Evolutionary conservation across 345 rosid species (phyloP), one percentile per base, ranked within the genome.

Genomic region (Populus tremula): DNA sequence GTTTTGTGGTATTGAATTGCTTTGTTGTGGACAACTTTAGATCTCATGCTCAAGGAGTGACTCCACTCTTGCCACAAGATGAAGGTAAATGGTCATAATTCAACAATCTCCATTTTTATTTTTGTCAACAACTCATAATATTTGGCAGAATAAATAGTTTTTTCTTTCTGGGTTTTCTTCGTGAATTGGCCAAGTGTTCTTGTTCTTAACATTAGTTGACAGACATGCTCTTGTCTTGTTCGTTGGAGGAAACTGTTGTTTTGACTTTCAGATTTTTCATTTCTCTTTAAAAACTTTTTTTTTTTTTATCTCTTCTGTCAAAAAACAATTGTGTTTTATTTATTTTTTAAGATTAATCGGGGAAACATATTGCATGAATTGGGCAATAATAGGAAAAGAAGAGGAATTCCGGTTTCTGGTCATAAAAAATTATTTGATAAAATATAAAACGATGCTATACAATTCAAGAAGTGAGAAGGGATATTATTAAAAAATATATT

Each of bases 81-180:
- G 96, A 91, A 90, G 96, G 96, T 90, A 59, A 59, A 12, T 3
- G 63, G 27, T n/a, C 12, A 21, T 18, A 0, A 6, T 53, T 53
- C 59, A 10, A 59, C 25, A n/a, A 59, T 59, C 63, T 10, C 25
- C 8, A 16, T 49, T 10, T 69, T 13, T 25, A n/a, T 49, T 31
- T 50, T 5, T 2, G 20, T 61, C 54, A 16, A 5, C 33, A 27
- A 47, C 49, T 70, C 61, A 5, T 18, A 23, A 12, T 49, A 17
- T 23, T 33, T 63, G 2, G 69, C 27, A 27, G 17, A 2, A 16
- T 23, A 47, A n/a, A 31, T 13, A 0, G 6, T n/a, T 70, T 17
- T 4, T 14, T 35, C 4, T 71, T 9, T 78, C 21, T 31, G 13
- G 63, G 29, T 23, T 38, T 65, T 31, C 13, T 41, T 38, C 25